Conservation (phyloP, 495 filamentous ascomycete species). For the Penicillium turbatum region DNA sequence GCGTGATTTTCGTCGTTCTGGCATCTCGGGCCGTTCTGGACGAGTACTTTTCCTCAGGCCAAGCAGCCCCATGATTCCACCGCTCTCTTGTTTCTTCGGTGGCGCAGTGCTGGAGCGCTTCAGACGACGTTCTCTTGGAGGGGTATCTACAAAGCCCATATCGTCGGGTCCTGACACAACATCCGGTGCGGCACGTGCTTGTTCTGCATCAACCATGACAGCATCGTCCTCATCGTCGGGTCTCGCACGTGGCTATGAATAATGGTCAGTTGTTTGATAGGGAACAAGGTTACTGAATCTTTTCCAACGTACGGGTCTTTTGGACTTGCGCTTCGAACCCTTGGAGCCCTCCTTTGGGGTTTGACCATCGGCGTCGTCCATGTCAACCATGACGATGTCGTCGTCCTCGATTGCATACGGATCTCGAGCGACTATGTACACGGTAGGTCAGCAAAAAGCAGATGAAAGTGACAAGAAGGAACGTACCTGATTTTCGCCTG, state of each 20-base stretch:
- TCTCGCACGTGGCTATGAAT: conserved; percentile 26
- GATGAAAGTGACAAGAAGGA: background rate
- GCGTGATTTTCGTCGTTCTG: conserved; percentile 40
- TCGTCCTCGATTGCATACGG: conserved; percentile 57
- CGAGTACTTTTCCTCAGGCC: conserved; percentile 40
- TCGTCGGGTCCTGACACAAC: conserved; percentile 53
- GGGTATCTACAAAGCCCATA: conserved; percentile 69
- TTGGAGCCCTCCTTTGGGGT: conserved; percentile 35
- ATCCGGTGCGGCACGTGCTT: conserved; percentile 33
- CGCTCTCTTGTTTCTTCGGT: conserved; percentile 43
- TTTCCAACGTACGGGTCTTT: conserved; percentile 30
- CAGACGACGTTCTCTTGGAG: conserved; percentile 55
- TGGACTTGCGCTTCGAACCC: conserved; percentile 37
- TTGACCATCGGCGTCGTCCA: conserved; percentile 41
- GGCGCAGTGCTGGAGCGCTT: conserved; percentile 41
- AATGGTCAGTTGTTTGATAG: background rate
- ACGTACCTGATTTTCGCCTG: conserved; percentile 39
- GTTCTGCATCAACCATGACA: conserved; percentile 47
- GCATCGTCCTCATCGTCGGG: conserved; percentile 39
- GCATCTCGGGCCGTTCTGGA: conserved; percentile 36
- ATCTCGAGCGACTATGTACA: conserved; percentile 44
- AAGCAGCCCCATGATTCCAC: conserved; percentile 47
- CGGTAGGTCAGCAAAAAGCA: conserved; percentile 7
- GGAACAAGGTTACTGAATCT: background rate
- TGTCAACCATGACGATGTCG: conserved; percentile 55